A percentile compares a stretch with the other conserved stretches of the same genome.
These are phyloP conservation scores for Amphichorda felina DNA, from an alignment of 2,329 filamentous ascomycete genomes.

Conservation along the genomic window DNA sequence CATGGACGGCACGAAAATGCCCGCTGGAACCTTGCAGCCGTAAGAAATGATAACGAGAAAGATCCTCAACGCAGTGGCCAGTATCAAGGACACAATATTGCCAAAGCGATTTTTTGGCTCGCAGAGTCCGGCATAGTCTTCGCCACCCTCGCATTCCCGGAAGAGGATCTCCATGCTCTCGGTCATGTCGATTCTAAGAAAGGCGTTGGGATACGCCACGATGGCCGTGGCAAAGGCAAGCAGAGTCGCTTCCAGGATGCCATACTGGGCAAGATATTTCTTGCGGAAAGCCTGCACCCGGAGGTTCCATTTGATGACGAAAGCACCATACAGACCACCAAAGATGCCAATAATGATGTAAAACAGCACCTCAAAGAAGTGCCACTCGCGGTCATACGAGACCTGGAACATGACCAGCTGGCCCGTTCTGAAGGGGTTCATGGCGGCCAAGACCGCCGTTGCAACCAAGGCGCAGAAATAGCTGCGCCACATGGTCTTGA, in stretches of 20 bases:
- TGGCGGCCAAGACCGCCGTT: slow-evolving; percentile 80
- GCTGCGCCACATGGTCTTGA: slow-evolving; percentile 96
- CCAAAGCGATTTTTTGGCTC: slow-evolving; percentile 62
- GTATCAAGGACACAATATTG: slow-evolving; percentile 65
- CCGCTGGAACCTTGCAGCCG: slow-evolving; percentile 93
- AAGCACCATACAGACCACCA: slow-evolving; percentile 87
- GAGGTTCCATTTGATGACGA: slow-evolving; percentile 97
- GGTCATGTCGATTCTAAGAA: slow-evolving; percentile 94
- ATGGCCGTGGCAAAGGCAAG: slow-evolving; percentile 76
- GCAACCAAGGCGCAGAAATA: slow-evolving; percentile 97
- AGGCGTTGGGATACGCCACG: slow-evolving; percentile 94
- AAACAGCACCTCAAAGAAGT: slow-evolving; percentile 92
- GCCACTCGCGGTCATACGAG: slow-evolving; percentile 89
- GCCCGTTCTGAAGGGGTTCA: slow-evolving; percentile 96
- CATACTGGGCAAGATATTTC: slow-evolving; percentile 75
- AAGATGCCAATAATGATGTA: slow-evolving; percentile 88
- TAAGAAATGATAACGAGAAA: slow-evolving; percentile 92
- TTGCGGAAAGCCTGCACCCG: slow-evolving; percentile 86
- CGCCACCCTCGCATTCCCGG: slow-evolving; percentile 77
- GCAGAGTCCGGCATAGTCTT: slow-evolving; percentile 85
- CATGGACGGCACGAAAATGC: slow-evolving; percentile 98
- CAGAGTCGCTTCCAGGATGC: slow-evolving; percentile 75
- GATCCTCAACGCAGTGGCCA: slow-evolving; percentile 71
- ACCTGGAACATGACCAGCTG: slow-evolving; percentile 99
- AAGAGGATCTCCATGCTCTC: slow-evolving; percentile 99